Evolutionary conservation across 768 basidiomycete genomes (phyloP).

Genomic region (Panellus pusillus): DNA sequence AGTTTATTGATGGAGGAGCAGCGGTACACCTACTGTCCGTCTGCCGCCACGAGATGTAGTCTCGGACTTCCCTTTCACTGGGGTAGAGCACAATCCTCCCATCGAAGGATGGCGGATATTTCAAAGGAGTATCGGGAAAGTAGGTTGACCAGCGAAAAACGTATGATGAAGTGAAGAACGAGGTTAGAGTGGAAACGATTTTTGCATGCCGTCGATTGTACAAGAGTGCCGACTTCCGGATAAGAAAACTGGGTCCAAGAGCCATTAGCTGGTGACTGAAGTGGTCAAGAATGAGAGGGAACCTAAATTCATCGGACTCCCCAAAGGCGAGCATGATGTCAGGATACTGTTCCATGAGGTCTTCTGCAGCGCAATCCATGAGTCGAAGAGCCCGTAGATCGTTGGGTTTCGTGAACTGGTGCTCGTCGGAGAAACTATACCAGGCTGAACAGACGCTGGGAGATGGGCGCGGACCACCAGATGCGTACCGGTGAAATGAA

Average conservation of each 20-base stretch:
- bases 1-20: neutral
- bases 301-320: slow-evolving; percentile 98
- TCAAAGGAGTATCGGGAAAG: slow-evolving; percentile 70
- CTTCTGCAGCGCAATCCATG: slow-evolving; percentile 88
- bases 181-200: slow-evolving; percentile 79
- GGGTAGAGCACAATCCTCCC: slow-evolving; percentile 87
- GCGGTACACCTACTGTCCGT: slow-evolving; percentile 75
- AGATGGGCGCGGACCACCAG: neutral
- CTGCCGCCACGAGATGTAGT: slow-evolving; percentile 97
- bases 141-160: slow-evolving; percentile 82
- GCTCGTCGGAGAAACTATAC: slow-evolving; percentile 78
- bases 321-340: slow-evolving; percentile 91
- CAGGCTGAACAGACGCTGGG: neutral
- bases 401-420: slow-evolving; percentile 88
- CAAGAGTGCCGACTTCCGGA: slow-evolving; percentile 70
- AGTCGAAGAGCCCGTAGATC: slow-evolving; percentile 82
- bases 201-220: slow-evolving; percentile 89
- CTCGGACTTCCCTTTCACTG: slow-evolving; percentile 63
- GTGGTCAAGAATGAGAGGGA: neutral
- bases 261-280: neutral
- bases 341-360: slow-evolving; percentile 77
- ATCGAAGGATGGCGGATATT: slow-evolving; percentile 91
- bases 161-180: slow-evolving; percentile 88
- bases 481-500: slow-evolving; percentile 80
- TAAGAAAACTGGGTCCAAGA: slow-evolving; percentile 67